These are phyloP conservation scores for Camellia oleifera DNA, from an alignment of 179 eudicot species.

Conservation along the genomic window DNA sequence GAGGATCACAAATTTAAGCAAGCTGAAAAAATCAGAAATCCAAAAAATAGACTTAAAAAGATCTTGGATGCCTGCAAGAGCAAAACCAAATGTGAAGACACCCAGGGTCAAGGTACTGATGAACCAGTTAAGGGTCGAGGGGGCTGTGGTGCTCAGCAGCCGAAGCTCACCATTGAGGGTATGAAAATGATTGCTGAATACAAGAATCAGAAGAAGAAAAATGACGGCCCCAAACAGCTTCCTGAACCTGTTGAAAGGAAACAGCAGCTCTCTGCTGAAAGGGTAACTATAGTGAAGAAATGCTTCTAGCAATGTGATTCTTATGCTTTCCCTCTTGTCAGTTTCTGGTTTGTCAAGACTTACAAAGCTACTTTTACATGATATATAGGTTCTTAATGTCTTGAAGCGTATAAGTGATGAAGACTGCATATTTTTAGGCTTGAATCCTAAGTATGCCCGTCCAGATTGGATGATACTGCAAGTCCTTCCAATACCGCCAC, in stretches of 20 bases:
- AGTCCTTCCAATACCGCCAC: slow-evolving; percentile 98
- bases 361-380: background rate
- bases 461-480: slow-evolving; percentile 99
- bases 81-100: slow-evolving; percentile 88
- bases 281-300: slow-evolving; percentile 39
- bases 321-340: background rate
- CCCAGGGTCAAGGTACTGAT: slow-evolving; percentile 61
- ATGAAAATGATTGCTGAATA: slow-evolving; percentile 96
- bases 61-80: slow-evolving; percentile 91
- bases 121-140: slow-evolving; percentile 79
- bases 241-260: slow-evolving; percentile 99
- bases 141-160: slow-evolving; percentile 99
- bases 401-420: slow-evolving; percentile 93
- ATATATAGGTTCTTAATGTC: slow-evolving; percentile 74
- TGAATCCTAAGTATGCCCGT: slow-evolving; percentile 93
- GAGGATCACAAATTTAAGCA: slow-evolving; percentile 87
- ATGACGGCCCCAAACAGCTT: slow-evolving; percentile 83
- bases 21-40: slow-evolving; percentile 86
- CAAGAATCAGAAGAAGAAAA: slow-evolving; percentile 87
- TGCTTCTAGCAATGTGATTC: background rate
- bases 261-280: slow-evolving; percentile 94
- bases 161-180: slow-evolving; percentile 89
- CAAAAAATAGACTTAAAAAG: slow-evolving; percentile 83
- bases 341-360: slow-evolving; percentile 12
- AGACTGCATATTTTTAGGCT: slow-evolving; percentile 78